These are phyloP conservation scores for Musa balbisiana DNA, from an alignment of 202 grass and related monocot species.

Conservation along the genomic window DNA sequence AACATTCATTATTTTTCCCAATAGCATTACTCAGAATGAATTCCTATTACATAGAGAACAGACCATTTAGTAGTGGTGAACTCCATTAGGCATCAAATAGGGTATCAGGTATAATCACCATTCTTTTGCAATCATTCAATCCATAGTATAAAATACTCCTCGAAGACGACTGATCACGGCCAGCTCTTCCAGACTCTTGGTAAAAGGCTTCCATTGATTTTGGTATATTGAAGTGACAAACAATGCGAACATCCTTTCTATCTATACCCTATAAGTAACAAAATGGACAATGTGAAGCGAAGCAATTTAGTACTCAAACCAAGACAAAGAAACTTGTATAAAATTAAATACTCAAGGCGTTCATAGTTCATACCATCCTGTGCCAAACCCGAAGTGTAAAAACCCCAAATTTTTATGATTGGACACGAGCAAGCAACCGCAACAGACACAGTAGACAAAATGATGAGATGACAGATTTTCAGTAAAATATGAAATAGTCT, in stretches of 20 bases:
- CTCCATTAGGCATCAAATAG: slow-evolving; percentile 3
- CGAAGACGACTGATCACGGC: slow-evolving; percentile 68
- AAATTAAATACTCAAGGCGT: neutral
- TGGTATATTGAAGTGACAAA: slow-evolving; percentile 88
- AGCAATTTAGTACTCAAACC: slow-evolving; percentile 15
- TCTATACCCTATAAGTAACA: slow-evolving; percentile 65
- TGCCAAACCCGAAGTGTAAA: neutral
- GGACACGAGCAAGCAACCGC: neutral
- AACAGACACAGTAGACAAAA: neutral
- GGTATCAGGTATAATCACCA: slow-evolving; percentile 37
- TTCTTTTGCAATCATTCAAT: slow-evolving; percentile 68
- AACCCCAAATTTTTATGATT: neutral
- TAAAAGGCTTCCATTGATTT: slow-evolving; percentile 98
- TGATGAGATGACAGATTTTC: neutral
- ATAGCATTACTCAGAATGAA: slow-evolving; percentile 77
- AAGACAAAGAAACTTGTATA: slow-evolving; percentile 5
- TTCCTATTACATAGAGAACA: slow-evolving; percentile 44
- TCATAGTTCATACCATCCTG: slow-evolving; percentile 78
- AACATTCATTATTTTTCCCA: slow-evolving; percentile 44
- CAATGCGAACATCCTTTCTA: slow-evolving; percentile 86
- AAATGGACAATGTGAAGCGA: neutral
- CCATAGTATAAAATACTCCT: slow-evolving; percentile 89
- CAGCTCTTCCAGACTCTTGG: slow-evolving; percentile 85
- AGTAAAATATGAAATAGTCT: neutral
- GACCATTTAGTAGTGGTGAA: slow-evolving; percentile 6